phyloP scores from a whole-genome alignment of 768 basidiomycete species.

The Kwoniella sp. region DNA sequence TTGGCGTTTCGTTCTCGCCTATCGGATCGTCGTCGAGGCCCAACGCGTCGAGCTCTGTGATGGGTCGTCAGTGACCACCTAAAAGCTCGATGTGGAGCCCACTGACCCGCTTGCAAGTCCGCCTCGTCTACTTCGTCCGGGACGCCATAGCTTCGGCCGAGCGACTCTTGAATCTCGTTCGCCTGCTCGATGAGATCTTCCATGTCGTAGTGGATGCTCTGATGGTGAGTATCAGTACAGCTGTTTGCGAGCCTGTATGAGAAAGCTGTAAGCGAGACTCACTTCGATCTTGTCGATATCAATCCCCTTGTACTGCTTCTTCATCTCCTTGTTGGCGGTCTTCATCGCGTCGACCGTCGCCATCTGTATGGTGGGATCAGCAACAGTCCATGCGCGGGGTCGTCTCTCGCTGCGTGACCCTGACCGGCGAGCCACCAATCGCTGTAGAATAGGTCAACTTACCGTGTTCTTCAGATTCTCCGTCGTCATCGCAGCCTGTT shows the following conservation, averaged over 20 bases:
- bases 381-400: background rate
- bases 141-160: slow-evolving; percentile 89
- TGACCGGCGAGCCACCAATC: too few species aligned
- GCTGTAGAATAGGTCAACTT: slow-evolving; percentile 11
- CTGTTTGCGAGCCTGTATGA: too few species aligned
- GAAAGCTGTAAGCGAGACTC: slow-evolving; percentile 23
- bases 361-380: slow-evolving; percentile 56
- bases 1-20: slow-evolving; percentile 82
- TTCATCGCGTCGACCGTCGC: slow-evolving; percentile 97
- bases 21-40: slow-evolving; percentile 61
- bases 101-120: slow-evolving; percentile 85
- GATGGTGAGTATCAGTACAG: background rate
- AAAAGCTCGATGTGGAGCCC: slow-evolving; percentile 26
- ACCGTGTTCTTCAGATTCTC: slow-evolving; percentile 91
- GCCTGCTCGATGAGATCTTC: slow-evolving; percentile 94
- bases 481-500: slow-evolving; percentile 89
- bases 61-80: background rate
- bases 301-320: slow-evolving; percentile 94
- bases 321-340: slow-evolving; percentile 89
- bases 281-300: slow-evolving; percentile 99
- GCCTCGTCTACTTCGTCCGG: slow-evolving; percentile 98
- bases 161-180: slow-evolving; percentile 92
- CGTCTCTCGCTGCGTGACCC: background rate
- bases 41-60: slow-evolving; percentile 83
- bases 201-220: slow-evolving; percentile 98